Base-by-base conservation (phyloP, 2,329 filamentous ascomycete genomes). In the Colletotrichum tropicicola region DNA sequence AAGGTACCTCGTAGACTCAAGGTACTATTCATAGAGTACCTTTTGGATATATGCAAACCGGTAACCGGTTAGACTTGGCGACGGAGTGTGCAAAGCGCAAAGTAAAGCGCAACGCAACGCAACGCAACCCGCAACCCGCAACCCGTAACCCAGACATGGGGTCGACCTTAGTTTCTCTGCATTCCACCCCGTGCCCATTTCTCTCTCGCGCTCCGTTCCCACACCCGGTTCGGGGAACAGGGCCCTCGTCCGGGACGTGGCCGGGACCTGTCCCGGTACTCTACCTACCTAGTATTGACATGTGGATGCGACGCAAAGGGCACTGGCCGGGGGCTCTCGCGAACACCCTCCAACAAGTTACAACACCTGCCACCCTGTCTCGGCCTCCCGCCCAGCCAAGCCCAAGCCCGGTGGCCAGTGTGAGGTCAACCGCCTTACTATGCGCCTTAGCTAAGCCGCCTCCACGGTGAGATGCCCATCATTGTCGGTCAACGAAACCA, bases 401-500 rank as follows among this genome's bases (percentile, higher is more conserved):
- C 15, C 32, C 32, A 17, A 17, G 13, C 28, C n/a, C 19, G 53
- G 43, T 47, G 43, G 30, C 30, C 45, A 28, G n/a, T 45, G 43
- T 41, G 54, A 23, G 54, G 28, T 39, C 43, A 27, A 48, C 30
- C n/a, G 44, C 30, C 53, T 58, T 28, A 51, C 35, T 21, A 27
- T 37, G 28, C 13, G 32, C 30, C 53, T 62, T 44, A 58, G 59
- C 44, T 52, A 62, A 62, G 53, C 53, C 17, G 27, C 17, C 27
- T 15, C 27, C 21, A 17, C 43, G 43, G 52, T 56, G 59, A 62
- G 53, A 51, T 30, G 35, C 2, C 44, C 43, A 27, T 39, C n/a
- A 57, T 57, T n/a, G 23, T 35, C 23, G 43, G 43, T 47, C 47
- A 52, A 63, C 59, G 59, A 59, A 63, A 63, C 59, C 35, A 63